Evolutionary conservation across 495 filamentous ascomycete genomes (phyloP), one percentile per base, ranked within the genome.

Genomic region (Daldinia loculata): DNA sequence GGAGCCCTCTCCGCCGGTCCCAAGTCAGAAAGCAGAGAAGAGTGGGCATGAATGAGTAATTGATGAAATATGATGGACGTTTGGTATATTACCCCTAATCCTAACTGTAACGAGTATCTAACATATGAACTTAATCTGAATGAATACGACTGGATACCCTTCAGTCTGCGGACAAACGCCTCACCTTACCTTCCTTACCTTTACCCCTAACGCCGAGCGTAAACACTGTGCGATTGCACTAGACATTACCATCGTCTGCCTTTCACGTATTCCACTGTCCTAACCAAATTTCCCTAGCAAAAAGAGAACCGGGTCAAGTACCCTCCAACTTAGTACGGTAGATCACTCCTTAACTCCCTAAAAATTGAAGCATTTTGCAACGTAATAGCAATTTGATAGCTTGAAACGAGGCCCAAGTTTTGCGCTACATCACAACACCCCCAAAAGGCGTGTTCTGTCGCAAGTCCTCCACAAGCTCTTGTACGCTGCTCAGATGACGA

Each of bases 381-480:
- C 51, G 50, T 6, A 43, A 43, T 12, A 27, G 53, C 14, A 24
- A 17, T n/a, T 30, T 19, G 15, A 32, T 4, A 45, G 17, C 22
- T 15, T 69, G 3, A 36, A 36, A 36, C 41, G 41, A 22, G 38
- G 43, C 11, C 30, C 1, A 19, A 12, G 26, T 38, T 7, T 6
- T n/a, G 27, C 48, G 9, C 71, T 71, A 84, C 56, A 75, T 79
- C 58, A 85, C 74, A 11, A 81, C 81, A 5, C 83, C 84, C 52
- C 87, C 88, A 78, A 92, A 92, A 8, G 89, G 85, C 53, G 89
- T 89, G 59, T 90, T 93, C 81, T 92, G 93, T 75, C 90, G 90
- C 70, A 99, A 76, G 80, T 99, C 95, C 77, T 92, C 91, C 24
- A 99, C 90, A 71, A 99, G 81, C 74, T 95, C 93, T 66, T 97